Evolutionary conservation across 2,329 filamentous ascomycete species (phyloP).

Genomic region (Fusarium siculi): DNA sequence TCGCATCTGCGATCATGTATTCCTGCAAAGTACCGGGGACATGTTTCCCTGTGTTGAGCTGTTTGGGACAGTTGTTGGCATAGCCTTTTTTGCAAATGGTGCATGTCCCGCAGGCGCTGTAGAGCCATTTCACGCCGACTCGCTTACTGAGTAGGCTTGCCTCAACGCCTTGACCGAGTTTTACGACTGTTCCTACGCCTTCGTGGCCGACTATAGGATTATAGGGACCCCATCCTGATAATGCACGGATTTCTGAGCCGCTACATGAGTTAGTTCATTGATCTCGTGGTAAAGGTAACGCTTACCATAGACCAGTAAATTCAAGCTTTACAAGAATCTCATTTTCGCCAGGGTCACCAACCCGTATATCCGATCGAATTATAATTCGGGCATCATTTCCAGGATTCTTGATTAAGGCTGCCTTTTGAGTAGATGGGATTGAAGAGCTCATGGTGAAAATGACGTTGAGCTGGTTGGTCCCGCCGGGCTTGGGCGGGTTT

Average conservation of each 20-base stretch:
- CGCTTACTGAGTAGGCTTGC: conserved; percentile 46
- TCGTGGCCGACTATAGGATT: conserved; percentile 45
- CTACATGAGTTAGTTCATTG: conserved; percentile 14
- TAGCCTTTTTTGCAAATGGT: conserved; percentile 49
- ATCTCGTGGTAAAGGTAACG: accelerated
- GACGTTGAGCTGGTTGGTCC: neutral
- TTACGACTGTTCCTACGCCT: conserved; percentile 46
- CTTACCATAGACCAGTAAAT: conserved; percentile 39
- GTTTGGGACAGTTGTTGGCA: conserved; percentile 53
- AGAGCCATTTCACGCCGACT: conserved; percentile 59
- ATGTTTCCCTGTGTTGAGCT: conserved; percentile 54
- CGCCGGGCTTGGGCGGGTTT: neutral
- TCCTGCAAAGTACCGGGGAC: conserved; percentile 48
- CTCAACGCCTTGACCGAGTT: conserved; percentile 44
- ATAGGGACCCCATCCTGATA: conserved; percentile 45
- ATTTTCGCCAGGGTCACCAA: neutral
- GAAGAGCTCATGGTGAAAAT: conserved; percentile 2
- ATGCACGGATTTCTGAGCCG: conserved; percentile 46
- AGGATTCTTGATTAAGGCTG: conserved; percentile 29
- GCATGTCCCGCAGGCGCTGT: conserved; percentile 54
- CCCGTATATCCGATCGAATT: conserved; percentile 6
- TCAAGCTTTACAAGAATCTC: conserved; percentile 34
- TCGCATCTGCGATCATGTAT: conserved; percentile 45
- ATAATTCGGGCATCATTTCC: conserved; percentile 9
- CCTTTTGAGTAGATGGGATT: conserved; percentile 13